Evolutionary conservation across 345 rosid genomes (phyloP).

Genomic region (Pseudoturritis turrita): DNA sequence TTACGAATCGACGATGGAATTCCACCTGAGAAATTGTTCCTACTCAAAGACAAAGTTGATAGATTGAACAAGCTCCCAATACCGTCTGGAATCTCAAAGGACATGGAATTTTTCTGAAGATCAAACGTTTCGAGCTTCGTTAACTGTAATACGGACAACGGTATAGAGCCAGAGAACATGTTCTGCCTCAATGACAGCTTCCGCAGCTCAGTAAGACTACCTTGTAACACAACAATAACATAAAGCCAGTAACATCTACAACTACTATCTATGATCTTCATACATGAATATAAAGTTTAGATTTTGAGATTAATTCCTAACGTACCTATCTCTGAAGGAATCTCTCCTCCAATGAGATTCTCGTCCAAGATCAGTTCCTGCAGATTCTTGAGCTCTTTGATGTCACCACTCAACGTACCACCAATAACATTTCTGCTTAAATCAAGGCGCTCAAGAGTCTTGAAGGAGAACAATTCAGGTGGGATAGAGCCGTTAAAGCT

Average conservation of each 20-base stretch:
- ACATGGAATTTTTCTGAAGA: constrained; percentile 18
- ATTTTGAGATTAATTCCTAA: background rate
- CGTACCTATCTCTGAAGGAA: constrained; percentile 31
- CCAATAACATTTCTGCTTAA: constrained; percentile 19
- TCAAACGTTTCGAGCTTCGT: constrained; percentile 8
- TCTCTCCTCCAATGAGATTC: constrained; percentile 25
- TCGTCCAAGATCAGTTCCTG: constrained; percentile 11
- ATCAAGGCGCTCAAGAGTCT: constrained; percentile 16
- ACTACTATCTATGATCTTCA: background rate
- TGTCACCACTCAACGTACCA: constrained; percentile 12
- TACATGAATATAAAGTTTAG: background rate
- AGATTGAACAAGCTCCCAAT: constrained; percentile 31
- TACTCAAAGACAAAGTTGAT: constrained; percentile 19
- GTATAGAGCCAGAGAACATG: constrained; percentile 25
- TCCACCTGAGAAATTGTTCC: constrained; percentile 30
- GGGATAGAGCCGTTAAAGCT: constrained; percentile 32
- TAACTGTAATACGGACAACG: constrained; percentile 29
- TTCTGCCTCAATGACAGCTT: constrained; percentile 11
- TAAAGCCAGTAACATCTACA: background rate
- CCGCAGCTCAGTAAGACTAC: constrained; percentile 19
- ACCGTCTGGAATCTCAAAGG: constrained; percentile 31
- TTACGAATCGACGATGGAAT: constrained; percentile 35
- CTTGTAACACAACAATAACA: background rate
- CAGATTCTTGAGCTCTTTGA: constrained; percentile 25
- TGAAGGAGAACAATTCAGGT: constrained; percentile 26